Evolutionary conservation across 495 filamentous ascomycete genomes (phyloP).

Genomic region (Rhizodiscina lignyota): DNA sequence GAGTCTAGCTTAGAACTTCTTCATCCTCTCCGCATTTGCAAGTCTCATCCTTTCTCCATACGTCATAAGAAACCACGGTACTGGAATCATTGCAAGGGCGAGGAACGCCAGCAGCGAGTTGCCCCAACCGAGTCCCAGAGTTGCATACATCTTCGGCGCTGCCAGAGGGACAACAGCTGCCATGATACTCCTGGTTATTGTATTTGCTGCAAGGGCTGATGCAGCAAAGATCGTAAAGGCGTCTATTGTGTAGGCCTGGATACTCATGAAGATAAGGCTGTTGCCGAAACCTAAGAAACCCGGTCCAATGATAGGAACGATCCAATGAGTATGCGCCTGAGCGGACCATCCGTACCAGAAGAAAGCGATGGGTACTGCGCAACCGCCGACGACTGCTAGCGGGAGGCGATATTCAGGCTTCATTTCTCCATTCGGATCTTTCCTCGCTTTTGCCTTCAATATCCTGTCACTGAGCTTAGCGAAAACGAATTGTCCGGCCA

Average conservation of each 20-base stretch:
- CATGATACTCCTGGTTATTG: conserved; percentile 11
- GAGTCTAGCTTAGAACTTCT: too few relatives aligned
- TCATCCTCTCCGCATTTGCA: too few relatives aligned
- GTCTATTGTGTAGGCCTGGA: conserved; percentile 22
- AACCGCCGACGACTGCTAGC: conserved; percentile 15
- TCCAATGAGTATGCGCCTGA: conserved; percentile 21
- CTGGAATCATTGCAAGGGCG: conserved; percentile 8
- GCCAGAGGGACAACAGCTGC: conserved; percentile 11
- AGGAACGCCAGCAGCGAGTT: conserved; percentile 10
- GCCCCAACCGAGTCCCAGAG: conserved; percentile 10
- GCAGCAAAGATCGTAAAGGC: conserved; percentile 18
- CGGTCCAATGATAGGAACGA: conserved; percentile 23
- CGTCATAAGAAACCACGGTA: conserved; percentile 8
- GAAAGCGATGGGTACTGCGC: conserved; percentile 16
- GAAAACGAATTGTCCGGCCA: conserved; percentile 15
- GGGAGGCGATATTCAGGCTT: conserved; percentile 20
- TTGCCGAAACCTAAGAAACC: conserved; percentile 18
- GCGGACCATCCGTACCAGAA: conserved; percentile 25
- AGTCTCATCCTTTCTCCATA: conserved; percentile 7
- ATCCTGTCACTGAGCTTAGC: conserved; percentile 14
- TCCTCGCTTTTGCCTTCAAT: conserved; percentile 6
- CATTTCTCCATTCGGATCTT: conserved; percentile 5
- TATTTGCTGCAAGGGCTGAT: conserved; percentile 17
- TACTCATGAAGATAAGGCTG: conserved; percentile 12
- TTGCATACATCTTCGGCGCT: conserved; percentile 4